These are phyloP conservation scores for Chlorencoelia australis DNA, from an alignment of 2,329 filamentous ascomycete genomes.

Conservation along the genomic window DNA sequence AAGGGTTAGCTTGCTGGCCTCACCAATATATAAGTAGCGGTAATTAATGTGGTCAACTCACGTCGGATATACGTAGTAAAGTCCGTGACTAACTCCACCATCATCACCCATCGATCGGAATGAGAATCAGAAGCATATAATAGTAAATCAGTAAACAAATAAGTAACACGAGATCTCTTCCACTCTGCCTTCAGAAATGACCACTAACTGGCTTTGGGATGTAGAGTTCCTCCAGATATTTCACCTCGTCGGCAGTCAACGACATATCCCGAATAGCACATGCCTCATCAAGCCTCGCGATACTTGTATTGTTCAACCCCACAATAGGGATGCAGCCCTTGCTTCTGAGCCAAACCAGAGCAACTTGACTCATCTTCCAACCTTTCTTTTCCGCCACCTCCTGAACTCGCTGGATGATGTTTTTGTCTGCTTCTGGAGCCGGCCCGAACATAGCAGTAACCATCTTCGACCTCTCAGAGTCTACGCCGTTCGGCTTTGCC, in stretches of 20 bases:
- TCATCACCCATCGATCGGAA: too few relatives aligned
- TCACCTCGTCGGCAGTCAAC: slow-evolving; percentile 38
- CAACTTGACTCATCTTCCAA: slow-evolving; percentile 1
- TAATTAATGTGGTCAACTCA: too few relatives aligned
- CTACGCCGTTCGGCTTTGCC: not conserved
- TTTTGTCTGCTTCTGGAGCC: not conserved
- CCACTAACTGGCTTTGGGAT: slow-evolving; percentile 31
- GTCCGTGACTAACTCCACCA: too few relatives aligned
- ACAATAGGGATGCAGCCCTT: slow-evolving; percentile 29
- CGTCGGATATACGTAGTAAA: too few relatives aligned
- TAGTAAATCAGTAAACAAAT: too few relatives aligned
- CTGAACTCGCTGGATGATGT: not conserved
- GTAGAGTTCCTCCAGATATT: slow-evolving; percentile 43
- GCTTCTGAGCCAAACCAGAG: not conserved
- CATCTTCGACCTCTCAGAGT: not conserved
- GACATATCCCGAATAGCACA: slow-evolving; percentile 29
- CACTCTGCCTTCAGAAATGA: slow-evolving; percentile 5
- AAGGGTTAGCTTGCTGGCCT: too few relatives aligned
- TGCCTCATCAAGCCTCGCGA: slow-evolving; percentile 41
- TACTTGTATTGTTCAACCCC: slow-evolving; percentile 33
- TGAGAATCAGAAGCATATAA: too few relatives aligned
- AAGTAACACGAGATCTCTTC: too few relatives aligned
- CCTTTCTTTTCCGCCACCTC: slow-evolving; percentile 1
- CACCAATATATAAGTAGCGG: too few relatives aligned
- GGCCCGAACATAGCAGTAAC: not conserved